These are phyloP conservation scores for Stephania cephalantha DNA, from an alignment of 164 flowering plant species.

Conservation along the genomic window DNA sequence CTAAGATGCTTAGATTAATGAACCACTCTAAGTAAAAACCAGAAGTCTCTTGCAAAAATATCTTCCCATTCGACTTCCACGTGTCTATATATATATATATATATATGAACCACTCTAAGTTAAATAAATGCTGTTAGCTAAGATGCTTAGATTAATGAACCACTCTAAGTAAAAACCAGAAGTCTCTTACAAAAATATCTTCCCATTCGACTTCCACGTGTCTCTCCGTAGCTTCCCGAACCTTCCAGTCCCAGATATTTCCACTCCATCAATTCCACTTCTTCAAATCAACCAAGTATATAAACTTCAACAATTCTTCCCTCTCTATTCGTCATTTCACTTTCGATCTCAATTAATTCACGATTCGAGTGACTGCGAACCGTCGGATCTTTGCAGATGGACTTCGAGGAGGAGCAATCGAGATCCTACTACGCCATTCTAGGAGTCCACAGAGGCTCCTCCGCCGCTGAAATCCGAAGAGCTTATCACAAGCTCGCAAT, in stretches of 20 bases:
- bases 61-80: neutral
- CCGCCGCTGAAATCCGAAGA: conserved; percentile 20
- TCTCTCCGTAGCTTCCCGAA: neutral
- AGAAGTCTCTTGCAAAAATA: neutral
- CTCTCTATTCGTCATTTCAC: neutral
- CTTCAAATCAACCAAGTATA: neutral
- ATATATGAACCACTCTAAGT: no score
- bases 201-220: neutral
- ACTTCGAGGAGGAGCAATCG: neutral
- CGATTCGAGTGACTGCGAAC: neutral
- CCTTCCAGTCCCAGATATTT: neutral
- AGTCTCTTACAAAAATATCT: neutral
- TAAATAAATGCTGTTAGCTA: no score
- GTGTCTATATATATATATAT: no score
- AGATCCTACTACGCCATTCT: conserved; percentile 16
- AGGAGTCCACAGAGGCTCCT: conserved; percentile 15
- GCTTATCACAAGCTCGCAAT: conserved; percentile 32
- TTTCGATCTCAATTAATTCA: no score
- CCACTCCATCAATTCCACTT: neutral
- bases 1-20: no score
- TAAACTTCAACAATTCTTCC: neutral
- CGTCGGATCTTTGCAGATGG: neutral
- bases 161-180: neutral
- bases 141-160: no score
- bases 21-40: neutral